A percentile compares a stretch with the other conserved stretches of the same genome.
These are phyloP conservation scores for Digitaria exilis DNA, from an alignment of 202 grass and related monocot species.

Conservation along the genomic window DNA sequence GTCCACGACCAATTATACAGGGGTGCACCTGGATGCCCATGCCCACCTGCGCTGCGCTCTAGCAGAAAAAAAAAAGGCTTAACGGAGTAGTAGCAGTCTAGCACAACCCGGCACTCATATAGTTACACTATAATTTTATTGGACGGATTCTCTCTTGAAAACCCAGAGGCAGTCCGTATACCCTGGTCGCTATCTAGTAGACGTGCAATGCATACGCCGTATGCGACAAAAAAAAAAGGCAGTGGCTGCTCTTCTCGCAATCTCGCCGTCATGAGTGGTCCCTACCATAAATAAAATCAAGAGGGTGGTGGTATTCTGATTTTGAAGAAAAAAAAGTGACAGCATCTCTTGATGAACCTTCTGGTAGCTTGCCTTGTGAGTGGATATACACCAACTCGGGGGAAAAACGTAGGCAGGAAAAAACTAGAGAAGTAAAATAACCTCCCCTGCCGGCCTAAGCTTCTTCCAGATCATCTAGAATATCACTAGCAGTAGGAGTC, in stretches of 20 bases:
- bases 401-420: neutral
- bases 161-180: neutral
- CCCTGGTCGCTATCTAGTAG: neutral
- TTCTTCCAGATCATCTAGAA: neutral
- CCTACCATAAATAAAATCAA: neutral
- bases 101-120: neutral
- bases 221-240: neutral
- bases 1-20: neutral
- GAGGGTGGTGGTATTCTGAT: neutral
- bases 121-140: neutral
- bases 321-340: neutral
- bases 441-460: neutral
- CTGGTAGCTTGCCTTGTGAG: neutral
- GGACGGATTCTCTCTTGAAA: neutral
- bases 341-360: neutral
- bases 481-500: no score
- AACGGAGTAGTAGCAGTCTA: no score
- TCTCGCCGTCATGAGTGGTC: neutral
- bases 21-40: neutral
- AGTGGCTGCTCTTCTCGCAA: neutral
- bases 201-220: neutral
- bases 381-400: neutral
- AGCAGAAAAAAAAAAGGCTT: no score
- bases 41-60: no score
- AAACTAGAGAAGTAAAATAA: neutral